Conservation (phyloP, 2,329 filamentous ascomycete species). For the Neonectria hederae region DNA sequence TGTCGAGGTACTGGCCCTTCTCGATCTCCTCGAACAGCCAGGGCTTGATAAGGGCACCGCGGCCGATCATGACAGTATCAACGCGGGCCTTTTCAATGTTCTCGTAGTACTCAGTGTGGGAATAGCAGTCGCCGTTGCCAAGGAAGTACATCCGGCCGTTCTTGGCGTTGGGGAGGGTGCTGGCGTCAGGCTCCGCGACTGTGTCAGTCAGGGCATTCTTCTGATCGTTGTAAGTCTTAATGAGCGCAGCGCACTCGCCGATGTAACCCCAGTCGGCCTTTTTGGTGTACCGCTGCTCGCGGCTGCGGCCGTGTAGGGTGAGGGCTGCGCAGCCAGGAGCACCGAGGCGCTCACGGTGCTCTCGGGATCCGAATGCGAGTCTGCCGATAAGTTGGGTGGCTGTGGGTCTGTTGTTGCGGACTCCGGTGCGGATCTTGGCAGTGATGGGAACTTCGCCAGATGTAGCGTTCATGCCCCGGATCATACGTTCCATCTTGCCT, state of each 20-base stretch:
- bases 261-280: slow-evolving; percentile 97
- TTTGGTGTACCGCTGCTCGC: slow-evolving; percentile 93
- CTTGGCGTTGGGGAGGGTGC: slow-evolving; percentile 72
- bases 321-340: slow-evolving; percentile 92
- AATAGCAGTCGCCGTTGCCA: slow-evolving; percentile 97
- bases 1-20: slow-evolving; percentile 92
- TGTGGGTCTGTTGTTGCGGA: slow-evolving; percentile 79
- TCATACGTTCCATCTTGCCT: slow-evolving; percentile 90
- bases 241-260: slow-evolving; percentile 83
- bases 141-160: slow-evolving; percentile 85
- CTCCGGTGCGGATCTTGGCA: slow-evolving; percentile 93
- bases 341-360: slow-evolving; percentile 74
- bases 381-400: slow-evolving; percentile 85
- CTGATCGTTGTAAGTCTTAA: slow-evolving; percentile 80
- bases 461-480: slow-evolving; percentile 94
- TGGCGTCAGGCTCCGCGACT: slow-evolving; percentile 76
- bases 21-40: slow-evolving; percentile 99
- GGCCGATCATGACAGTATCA: slow-evolving; percentile 96
- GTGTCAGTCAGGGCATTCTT: slow-evolving; percentile 78
- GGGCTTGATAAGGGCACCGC: slow-evolving; percentile 94
- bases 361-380: slow-evolving; percentile 80
- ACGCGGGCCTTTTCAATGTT: slow-evolving; percentile 82
- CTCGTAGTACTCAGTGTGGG: slow-evolving; percentile 85
- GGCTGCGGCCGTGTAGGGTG: slow-evolving; percentile 90
- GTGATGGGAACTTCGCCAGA: slow-evolving; percentile 92